Conservation (phyloP, 2,329 filamentous ascomycete species). For the Nothophaeocryptopus gaeumannii region DNA sequence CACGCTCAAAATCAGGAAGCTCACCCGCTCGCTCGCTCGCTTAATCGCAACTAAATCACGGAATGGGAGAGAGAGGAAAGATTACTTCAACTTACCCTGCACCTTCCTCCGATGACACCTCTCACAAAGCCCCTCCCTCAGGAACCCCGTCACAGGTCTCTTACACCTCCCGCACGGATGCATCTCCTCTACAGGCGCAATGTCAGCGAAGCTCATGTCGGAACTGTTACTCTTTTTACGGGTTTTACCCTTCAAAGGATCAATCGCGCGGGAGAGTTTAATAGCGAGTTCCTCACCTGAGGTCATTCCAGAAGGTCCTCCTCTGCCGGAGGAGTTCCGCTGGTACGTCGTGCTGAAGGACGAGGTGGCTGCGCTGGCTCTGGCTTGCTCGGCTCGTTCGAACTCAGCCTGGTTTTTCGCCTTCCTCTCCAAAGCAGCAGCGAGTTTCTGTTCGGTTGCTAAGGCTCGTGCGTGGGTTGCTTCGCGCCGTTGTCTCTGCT, state of each 20-base stretch:
- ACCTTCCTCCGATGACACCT: conserved; percentile 9
- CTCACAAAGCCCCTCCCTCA: conserved; percentile 16
- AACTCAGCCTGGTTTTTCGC: neutral
- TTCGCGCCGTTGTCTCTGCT: too few relatives aligned
- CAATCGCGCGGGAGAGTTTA: conserved; percentile 12
- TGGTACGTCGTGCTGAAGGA: neutral
- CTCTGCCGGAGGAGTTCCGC: neutral
- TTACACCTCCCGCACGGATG: conserved; percentile 19
- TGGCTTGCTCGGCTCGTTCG: neutral
- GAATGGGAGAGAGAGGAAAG: neutral
- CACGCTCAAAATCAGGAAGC: neutral
- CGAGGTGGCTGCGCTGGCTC: neutral
- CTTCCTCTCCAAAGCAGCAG: neutral
- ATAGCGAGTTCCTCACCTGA: conserved; percentile 17
- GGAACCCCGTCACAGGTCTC: conserved; percentile 2
- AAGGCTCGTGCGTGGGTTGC: neutral
- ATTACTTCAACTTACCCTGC: conserved; percentile 11
- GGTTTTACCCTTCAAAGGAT: conserved; percentile 14
- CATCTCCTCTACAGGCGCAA: conserved; percentile 13
- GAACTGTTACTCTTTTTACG: conserved; percentile 12
- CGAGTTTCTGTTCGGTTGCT: neutral
- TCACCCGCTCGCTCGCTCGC: neutral
- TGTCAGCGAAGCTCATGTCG: conserved; percentile 23
- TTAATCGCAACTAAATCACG: neutral
- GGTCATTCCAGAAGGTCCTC: neutral